Conservation (phyloP, 495 filamentous ascomycete genomes). For the Neurospora pannonica region DNA sequence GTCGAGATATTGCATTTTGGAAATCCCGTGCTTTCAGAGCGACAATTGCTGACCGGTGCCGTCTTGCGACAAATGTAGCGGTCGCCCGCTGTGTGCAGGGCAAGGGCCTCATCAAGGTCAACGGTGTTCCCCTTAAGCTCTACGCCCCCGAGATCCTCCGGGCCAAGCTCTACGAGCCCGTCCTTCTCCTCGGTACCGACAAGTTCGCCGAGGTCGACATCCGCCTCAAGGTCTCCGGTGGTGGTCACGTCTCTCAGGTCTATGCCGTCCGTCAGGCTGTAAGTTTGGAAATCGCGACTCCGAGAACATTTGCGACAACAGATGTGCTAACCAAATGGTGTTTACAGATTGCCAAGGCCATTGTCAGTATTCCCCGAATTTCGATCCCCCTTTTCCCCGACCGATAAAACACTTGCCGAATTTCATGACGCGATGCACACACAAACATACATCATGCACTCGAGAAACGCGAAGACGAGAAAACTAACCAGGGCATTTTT, state of each 20-base stretch:
- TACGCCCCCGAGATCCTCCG: conserved; percentile 94
- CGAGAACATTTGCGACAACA: not conserved
- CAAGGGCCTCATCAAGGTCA: conserved; percentile 89
- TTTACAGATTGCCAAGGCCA: conserved; percentile 63
- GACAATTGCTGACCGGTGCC: conserved; percentile 8
- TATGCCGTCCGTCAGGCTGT: conserved; percentile 95
- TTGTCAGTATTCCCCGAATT: conserved; percentile 18
- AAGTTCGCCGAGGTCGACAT: conserved; percentile 87
- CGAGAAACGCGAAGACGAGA: not conserved
- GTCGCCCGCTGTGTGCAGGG: conserved; percentile 27
- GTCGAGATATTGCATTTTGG: conserved; percentile 4
- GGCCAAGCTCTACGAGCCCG: conserved; percentile 95
- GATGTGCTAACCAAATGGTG: conserved; percentile 7
- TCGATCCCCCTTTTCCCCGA: not conserved
- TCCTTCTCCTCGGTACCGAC: conserved; percentile 90
- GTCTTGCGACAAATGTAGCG: conserved; percentile 13
- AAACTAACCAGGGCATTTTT: conserved; percentile 1
- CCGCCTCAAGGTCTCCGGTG: conserved; percentile 89
- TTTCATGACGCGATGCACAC: not conserved
- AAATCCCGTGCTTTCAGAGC: not conserved
- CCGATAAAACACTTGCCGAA: not conserved
- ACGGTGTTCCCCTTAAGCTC: conserved; percentile 88
- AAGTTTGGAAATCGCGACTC: conserved; percentile 6
- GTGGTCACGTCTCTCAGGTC: conserved; percentile 95
- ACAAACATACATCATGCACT: not conserved